Base-by-base conservation (phyloP, 2,329 filamentous ascomycete species). In the Iodosphaeria phyllophila region DNA sequence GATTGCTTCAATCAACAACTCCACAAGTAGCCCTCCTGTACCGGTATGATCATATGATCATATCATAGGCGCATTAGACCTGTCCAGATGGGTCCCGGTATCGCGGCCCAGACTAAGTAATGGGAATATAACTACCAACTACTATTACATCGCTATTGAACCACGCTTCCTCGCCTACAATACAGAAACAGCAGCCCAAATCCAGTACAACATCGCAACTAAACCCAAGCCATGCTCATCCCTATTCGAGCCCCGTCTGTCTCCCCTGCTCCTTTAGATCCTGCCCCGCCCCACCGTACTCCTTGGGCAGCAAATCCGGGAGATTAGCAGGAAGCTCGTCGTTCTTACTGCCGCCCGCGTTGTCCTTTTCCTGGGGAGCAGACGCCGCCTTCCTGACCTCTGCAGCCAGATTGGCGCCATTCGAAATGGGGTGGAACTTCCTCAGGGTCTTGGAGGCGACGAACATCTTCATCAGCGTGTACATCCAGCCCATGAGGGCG, bases 401-500 rank as follows among this genome's bases (percentile, higher is more conserved):
- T 8, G 55, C 56, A 11, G 68, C 70, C 24, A 93, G 57, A 28
- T 66, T 68, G 21, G 54, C 64, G 13, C 84, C 83, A 38, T 76
- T 78, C 33, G 64, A 60, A 54, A 84, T 69, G 22, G 76, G 76
- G 41, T 80, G 74, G 51, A 83, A 80, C 46, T 83, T 83, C 54
- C 74, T 74, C 35, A 76, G 61, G 1, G 77, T 83, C 41, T 75
- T 74, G 24, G 70, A 59, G 16, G 73, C 69, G 21, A 83, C 56
- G 46, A 84, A 74, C 11, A 79, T 51, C 56, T 82, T 83, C 56
- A 83, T 74, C 27, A 74, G 62, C 12, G 59, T 56, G 46, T 77
- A 83, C 44, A 83, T 65, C 61, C 84, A 93, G 28, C 80, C 78
- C 84, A 93, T 93, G 40, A 93, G 60, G 28, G 73, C 52, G 0